Conservation (phyloP, 106 monocot genomes). For the Dactylorhiza incarnata region DNA sequence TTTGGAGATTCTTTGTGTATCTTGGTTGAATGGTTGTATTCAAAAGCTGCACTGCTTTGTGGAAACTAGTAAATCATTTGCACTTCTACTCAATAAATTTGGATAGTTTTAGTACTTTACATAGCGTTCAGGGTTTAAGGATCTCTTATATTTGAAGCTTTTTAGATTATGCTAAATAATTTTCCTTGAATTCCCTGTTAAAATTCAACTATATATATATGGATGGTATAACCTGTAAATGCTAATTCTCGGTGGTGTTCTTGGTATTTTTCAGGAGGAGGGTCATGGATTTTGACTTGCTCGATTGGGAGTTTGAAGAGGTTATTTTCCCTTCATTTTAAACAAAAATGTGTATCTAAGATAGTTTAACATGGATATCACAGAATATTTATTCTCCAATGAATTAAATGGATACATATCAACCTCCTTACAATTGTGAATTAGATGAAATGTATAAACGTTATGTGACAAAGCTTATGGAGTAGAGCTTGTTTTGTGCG, state of each 20-base stretch:
- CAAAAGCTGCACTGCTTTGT: background rate
- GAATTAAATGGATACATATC: no score
- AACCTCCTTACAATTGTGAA: no score
- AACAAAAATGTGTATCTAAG: background rate
- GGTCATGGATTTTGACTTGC: background rate
- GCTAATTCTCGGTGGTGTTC: background rate
- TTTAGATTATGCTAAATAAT: slow-evolving; percentile 4
- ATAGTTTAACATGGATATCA: background rate
- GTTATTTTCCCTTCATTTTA: background rate
- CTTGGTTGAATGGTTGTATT: background rate
- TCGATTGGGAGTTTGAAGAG: slow-evolving; percentile 9
- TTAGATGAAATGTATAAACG: no score
- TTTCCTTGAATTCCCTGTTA: background rate
- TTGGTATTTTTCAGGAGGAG: slow-evolving; percentile 2
- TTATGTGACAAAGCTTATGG: no score
- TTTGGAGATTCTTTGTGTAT: background rate
- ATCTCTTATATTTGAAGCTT: background rate
- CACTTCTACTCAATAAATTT: background rate
- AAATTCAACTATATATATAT: background rate
- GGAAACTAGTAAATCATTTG: background rate
- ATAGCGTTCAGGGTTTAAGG: background rate
- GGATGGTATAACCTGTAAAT: background rate
- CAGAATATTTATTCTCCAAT: background rate
- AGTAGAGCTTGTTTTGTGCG: no score
- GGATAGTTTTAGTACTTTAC: background rate